Evolutionary conservation across 1,284 basidiomycete species (phyloP).

Genomic region (Pisolithus thermaeus): DNA sequence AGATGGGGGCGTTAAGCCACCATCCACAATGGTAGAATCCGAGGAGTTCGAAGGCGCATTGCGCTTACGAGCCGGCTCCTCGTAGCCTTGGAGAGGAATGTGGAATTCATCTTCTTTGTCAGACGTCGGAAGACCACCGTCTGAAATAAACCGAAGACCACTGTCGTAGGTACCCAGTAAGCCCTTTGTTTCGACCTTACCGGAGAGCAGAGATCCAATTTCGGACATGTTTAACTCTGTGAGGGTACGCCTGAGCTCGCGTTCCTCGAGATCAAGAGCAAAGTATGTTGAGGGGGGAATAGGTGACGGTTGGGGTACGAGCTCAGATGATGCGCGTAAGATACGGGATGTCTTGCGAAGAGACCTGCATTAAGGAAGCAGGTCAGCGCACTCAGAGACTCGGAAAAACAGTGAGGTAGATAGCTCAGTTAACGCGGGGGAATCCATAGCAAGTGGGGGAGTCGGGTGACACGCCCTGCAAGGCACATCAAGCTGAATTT

Average conservation of each 20-base stretch:
- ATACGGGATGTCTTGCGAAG: conserved; percentile 90
- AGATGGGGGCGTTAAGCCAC: conserved; percentile 31
- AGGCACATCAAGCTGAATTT: background rate
- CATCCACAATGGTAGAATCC: conserved; percentile 10
- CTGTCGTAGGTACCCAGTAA: conserved; percentile 89
- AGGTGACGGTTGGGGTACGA: conserved; percentile 48
- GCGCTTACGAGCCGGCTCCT: conserved; percentile 9
- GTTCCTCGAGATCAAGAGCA: conserved; percentile 88
- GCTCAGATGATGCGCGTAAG: conserved; percentile 45
- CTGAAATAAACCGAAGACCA: conserved; percentile 62
- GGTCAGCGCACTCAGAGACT: conserved; percentile 12
- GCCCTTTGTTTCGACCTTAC: conserved; percentile 73
- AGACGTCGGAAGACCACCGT: conserved; percentile 44
- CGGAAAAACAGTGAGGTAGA: background rate
- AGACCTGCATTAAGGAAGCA: conserved; percentile 43
- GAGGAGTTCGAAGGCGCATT: conserved; percentile 33
- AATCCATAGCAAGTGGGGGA: no score
- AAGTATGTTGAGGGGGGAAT: conserved; percentile 75
- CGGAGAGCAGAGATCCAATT: conserved; percentile 59
- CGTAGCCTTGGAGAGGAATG: background rate
- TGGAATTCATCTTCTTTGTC: background rate
- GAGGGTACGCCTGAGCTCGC: conserved; percentile 82
- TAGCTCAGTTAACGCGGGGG: no score
- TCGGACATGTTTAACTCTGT: conserved; percentile 58
- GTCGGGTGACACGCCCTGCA: background rate